Conservation (phyloP, 2,329 filamentous ascomycete genomes). For the Lithohypha guttulata region DNA sequence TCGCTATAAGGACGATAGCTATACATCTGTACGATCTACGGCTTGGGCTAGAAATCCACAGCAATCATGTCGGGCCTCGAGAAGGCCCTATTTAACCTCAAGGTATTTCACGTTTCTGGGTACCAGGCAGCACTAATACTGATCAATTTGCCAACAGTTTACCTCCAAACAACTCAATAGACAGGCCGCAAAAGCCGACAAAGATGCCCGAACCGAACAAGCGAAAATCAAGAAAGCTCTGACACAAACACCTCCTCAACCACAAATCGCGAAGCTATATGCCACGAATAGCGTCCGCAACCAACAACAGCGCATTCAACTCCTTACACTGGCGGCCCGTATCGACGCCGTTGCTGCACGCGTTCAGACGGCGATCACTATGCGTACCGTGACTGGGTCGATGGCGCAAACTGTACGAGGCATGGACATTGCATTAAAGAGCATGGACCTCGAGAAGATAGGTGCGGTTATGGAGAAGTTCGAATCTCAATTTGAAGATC, state of each 20-base stretch:
- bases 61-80: conserved; percentile 21
- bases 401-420: conserved; percentile 36
- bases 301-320: conserved; percentile 36
- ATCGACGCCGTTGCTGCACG: conserved; percentile 41
- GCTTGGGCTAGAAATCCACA: no score
- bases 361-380: conserved; percentile 38
- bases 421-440: conserved; percentile 35
- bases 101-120: conserved; percentile 6
- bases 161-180: conserved; percentile 39
- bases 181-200: conserved; percentile 36
- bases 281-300: conserved; percentile 37
- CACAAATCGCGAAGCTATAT: conserved; percentile 40
- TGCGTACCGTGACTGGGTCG: conserved; percentile 36
- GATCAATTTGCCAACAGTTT: conserved; percentile 24
- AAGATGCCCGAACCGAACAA: conserved; percentile 38
- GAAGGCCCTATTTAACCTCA: conserved; percentile 27
- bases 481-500: conserved; percentile 45
- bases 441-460: conserved; percentile 43
- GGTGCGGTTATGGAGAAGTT: conserved; percentile 57
- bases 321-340: conserved; percentile 36
- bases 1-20: no score
- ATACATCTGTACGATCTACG: no score
- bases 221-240: conserved; percentile 39
- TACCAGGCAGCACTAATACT: background rate
- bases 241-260: conserved; percentile 34